phyloP scores from a whole-genome alignment of 2,329 filamentous ascomycete genomes.

The Lasiodiplodia sp. region DNA sequence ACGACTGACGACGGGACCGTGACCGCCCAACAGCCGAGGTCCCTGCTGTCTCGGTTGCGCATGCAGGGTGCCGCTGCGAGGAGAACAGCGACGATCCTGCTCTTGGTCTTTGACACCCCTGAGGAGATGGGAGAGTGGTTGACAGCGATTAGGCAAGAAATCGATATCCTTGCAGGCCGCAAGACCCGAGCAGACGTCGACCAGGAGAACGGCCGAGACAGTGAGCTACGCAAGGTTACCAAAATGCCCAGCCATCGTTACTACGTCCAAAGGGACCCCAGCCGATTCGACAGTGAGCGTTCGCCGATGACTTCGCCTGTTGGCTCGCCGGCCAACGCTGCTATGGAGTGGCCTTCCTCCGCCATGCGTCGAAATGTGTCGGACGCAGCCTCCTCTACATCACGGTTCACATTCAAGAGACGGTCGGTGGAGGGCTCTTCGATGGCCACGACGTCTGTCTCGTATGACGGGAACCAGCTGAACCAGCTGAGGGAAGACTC shows the following conservation, averaged over 20 bases:
- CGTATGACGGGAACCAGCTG: constrained; percentile 45
- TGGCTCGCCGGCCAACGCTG: constrained; percentile 40
- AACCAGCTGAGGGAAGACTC: constrained; percentile 48
- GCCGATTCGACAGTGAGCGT: constrained; percentile 38
- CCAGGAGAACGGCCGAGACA: constrained; percentile 38
- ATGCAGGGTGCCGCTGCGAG: constrained; percentile 64
- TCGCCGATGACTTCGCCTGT: constrained; percentile 39
- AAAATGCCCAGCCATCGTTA: constrained; percentile 48
- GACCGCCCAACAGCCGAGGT: constrained; percentile 61
- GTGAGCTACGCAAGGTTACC: constrained; percentile 29
- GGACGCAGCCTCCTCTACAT: constrained; percentile 42
- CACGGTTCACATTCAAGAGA: constrained; percentile 39
- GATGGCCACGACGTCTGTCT: constrained; percentile 43
- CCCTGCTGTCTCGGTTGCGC: constrained; percentile 70
- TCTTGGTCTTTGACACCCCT: constrained; percentile 76
- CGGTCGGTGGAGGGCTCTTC: constrained; percentile 47
- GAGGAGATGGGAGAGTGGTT: constrained; percentile 83
- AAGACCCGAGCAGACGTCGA: constrained; percentile 50
- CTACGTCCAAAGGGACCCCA: constrained; percentile 45
- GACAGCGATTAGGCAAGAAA: constrained; percentile 70
- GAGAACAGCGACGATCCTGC: constrained; percentile 67
- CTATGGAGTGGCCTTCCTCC: constrained; percentile 43
- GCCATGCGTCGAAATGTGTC: constrained; percentile 40
- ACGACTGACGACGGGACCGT: constrained; percentile 65
- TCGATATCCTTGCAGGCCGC: constrained; percentile 73